A percentile compares a stretch with the other conserved stretches of the same genome.
These are phyloP conservation scores for Cucurbita argyrosperma DNA, from an alignment of 306 rosid genomes.

Conservation along the genomic window DNA sequence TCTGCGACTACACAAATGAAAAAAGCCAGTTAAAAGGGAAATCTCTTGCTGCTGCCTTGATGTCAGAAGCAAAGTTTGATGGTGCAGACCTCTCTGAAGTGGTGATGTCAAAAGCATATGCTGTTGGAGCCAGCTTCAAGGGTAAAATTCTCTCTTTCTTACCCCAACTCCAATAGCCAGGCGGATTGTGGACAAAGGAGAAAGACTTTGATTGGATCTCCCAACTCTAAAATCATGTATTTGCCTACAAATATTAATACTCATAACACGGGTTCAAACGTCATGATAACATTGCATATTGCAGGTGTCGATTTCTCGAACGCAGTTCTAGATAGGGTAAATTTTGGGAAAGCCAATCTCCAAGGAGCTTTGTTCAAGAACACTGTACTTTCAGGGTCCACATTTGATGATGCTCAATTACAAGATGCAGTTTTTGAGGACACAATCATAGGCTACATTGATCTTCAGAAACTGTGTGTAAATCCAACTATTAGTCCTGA, in stretches of 20 bases:
- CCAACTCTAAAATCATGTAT: neutral
- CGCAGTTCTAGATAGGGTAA: slow-evolving; percentile 83
- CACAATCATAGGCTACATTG: slow-evolving; percentile 84
- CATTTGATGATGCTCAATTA: slow-evolving; percentile 48
- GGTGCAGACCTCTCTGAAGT: slow-evolving; percentile 98
- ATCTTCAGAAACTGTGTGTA: slow-evolving; percentile 78
- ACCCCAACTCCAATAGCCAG: neutral
- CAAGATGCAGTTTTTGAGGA: slow-evolving; percentile 73
- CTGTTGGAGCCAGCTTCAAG: slow-evolving; percentile 78
- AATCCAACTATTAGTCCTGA: slow-evolving; percentile 44
- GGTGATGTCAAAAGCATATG: slow-evolving; percentile 93
- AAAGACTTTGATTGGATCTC: neutral
- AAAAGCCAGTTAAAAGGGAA: slow-evolving; percentile 75
- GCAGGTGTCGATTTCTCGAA: slow-evolving; percentile 82
- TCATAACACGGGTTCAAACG: neutral
- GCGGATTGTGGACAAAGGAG: neutral
- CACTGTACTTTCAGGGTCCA: slow-evolving; percentile 69
- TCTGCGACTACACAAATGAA: slow-evolving; percentile 74
- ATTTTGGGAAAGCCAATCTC: slow-evolving; percentile 79
- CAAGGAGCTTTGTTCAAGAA: slow-evolving; percentile 74
- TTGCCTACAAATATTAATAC: too few species aligned
- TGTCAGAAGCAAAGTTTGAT: slow-evolving; percentile 93
- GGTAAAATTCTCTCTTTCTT: slow-evolving; percentile 28
- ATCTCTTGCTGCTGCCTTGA: slow-evolving; percentile 81
- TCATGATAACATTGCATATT: slow-evolving; percentile 2